phyloP scores from a whole-genome alignment of 345 rosid species.

The Eucalyptus rudis region DNA sequence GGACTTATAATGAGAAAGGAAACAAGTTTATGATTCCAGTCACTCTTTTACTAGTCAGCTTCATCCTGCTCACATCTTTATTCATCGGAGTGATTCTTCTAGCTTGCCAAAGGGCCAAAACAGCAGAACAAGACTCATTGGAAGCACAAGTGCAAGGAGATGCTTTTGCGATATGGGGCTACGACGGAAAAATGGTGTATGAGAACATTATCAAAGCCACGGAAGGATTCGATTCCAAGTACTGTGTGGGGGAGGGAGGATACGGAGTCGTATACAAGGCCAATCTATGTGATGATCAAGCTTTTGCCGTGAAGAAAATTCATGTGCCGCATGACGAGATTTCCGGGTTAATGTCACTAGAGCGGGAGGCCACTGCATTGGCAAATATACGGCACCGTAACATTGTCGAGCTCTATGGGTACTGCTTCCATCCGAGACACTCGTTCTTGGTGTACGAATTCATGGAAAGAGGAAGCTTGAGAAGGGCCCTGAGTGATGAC shows the following conservation, averaged over 20 bases:
- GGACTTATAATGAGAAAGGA: not conserved
- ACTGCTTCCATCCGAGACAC: not conserved
- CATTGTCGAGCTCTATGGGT: not conserved
- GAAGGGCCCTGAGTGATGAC: not conserved
- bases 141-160: not conserved
- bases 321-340: not conserved
- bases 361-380: not conserved
- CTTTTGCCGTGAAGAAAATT: not conserved
- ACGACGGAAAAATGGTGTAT: not conserved
- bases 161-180: not conserved
- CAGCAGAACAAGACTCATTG: not conserved
- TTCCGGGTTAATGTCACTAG: not conserved
- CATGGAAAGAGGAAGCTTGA: not conserved
- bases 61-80: not conserved
- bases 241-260: not conserved
- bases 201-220: constrained; percentile 2
- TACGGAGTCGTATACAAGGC: not conserved
- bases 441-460: not conserved
- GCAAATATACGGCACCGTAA: not conserved
- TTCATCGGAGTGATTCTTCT: not conserved
- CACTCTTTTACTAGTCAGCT: not conserved
- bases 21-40: not conserved
- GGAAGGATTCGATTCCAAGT: not conserved
- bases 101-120: not conserved
- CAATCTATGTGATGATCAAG: not conserved